Evolutionary conservation across 1,284 basidiomycete genomes (phyloP), one percentile per base, ranked within the genome.

Genomic region (Leccinum subrobustum): DNA sequence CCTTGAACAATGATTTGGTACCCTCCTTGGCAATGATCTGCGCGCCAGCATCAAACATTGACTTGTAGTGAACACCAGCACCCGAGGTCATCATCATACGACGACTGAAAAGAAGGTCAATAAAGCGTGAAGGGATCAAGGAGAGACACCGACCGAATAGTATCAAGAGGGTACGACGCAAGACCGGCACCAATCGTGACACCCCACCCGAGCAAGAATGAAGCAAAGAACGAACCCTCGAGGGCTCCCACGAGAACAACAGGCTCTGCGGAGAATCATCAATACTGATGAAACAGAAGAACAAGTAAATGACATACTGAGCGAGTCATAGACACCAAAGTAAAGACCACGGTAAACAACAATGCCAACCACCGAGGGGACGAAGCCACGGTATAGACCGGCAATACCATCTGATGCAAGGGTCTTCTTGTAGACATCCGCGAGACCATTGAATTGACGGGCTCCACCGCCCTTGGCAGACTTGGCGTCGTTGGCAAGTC

Each of bases 41-140:
- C 20, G 89, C 83, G 55, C 84, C 89, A 73, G 90, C 89, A 69
- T 93, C 91, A 77, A 92, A 93, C 91, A 93, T 93, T 65, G 88
- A 91, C 83, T 93, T 93, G 86, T 95, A 95, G 84, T 95, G 91
- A 60, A 87, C 84, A 71, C 84, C 83, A 68, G 85, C 87, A 66
- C 91, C 92, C 29, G 92, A 94, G 44, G 92, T 95, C 92, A 94
- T 94, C 92, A 95, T 94, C 92, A 94, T 94, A 68, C 92, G 92
- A 89, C 93, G 92, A 89, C 93, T 90, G 57, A 5, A 59, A 16
- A 18, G 23, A 27, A 51, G 12, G 33, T 73, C 39, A 74, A 59
- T 33, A 73, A 59, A 18, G 11, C 12, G 9, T 11, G 0, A 29
- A 4, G 27, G 6, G 18, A 67, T 59, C 57, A 35, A 47, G 54